These are phyloP conservation scores for Schizophyllum commune DNA, from an alignment of 1,284 basidiomycete species.

Conservation along the genomic window DNA sequence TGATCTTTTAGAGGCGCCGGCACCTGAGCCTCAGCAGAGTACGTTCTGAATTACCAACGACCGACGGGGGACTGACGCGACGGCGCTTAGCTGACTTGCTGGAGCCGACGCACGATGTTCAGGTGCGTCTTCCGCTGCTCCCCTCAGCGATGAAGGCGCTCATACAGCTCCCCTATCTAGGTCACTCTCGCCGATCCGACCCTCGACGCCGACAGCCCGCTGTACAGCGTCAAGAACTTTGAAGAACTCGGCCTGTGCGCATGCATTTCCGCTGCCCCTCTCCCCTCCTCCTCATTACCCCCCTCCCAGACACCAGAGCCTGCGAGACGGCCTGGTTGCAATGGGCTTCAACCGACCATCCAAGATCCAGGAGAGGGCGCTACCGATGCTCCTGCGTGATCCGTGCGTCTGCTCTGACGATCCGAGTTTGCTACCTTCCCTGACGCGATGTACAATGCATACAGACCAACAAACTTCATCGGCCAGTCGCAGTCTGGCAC, in stretches of 20 bases:
- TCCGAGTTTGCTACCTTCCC: background rate
- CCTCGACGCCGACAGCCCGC: constrained; percentile 90
- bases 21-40: background rate
- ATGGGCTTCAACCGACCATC: constrained; percentile 98
- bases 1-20: background rate
- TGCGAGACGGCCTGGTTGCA: constrained; percentile 94
- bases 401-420: constrained; percentile 52
- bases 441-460: constrained; percentile 1
- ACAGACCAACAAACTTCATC: constrained; percentile 94
- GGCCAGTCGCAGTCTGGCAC: constrained; percentile 99
- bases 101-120: background rate
- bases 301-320: constrained; percentile 64
- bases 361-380: constrained; percentile 97
- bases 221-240: constrained; percentile 92
- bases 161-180: too few species aligned
- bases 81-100: background rate
- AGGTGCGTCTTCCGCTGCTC: background rate
- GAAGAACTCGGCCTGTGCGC: constrained; percentile 89
- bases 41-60: background rate
- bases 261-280: constrained; percentile 1
- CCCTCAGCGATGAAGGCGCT: too few species aligned
- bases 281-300: constrained; percentile 1
- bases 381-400: constrained; percentile 86
- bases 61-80: background rate
- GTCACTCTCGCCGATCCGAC: constrained; percentile 98